Percentiles rank a stretch among this genome's conserved stretches.
These are phyloP conservation scores for Mycena pura DNA, from an alignment of 768 basidiomycete genomes.

Conservation along the genomic window DNA sequence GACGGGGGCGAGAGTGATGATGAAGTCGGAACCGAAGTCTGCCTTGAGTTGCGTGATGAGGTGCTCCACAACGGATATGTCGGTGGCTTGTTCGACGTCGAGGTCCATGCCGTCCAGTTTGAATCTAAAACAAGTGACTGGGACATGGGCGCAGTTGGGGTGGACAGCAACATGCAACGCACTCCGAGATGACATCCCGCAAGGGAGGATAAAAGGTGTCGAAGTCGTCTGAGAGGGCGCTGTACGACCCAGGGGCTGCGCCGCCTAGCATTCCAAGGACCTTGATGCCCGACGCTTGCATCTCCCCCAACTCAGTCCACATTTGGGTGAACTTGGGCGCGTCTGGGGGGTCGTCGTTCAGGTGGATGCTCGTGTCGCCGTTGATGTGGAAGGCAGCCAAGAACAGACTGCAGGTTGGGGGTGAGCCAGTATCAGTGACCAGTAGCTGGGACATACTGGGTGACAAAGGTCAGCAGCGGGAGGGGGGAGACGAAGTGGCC, in stretches of 20 bases:
- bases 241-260: conserved; percentile 31
- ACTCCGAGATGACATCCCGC: conserved; percentile 27
- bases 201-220: conserved; percentile 30
- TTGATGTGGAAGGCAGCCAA: conserved; percentile 36
- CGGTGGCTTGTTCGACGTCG: conserved; percentile 32
- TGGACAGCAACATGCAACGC: background rate
- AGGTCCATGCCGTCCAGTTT: conserved; percentile 36
- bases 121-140: conserved; percentile 16
- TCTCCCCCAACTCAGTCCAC: conserved; percentile 32
- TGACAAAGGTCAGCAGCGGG: conserved; percentile 29
- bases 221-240: conserved; percentile 27
- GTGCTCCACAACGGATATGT: conserved; percentile 19
- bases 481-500: conserved; percentile 32
- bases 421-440: background rate
- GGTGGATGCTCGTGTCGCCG: conserved; percentile 26
- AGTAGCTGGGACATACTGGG: conserved; percentile 21
- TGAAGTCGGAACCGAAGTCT: conserved; percentile 33
- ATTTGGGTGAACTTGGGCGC: conserved; percentile 29
- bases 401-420: conserved; percentile 19
- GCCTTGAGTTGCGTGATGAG: conserved; percentile 32
- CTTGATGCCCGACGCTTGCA: conserved; percentile 32
- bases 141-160: background rate
- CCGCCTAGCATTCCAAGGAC: conserved; percentile 36
- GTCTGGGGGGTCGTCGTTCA: conserved; percentile 30
- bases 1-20: conserved; percentile 37